Conservation (phyloP, 2,329 filamentous ascomycete species). For the Fusarium floridanum region DNA sequence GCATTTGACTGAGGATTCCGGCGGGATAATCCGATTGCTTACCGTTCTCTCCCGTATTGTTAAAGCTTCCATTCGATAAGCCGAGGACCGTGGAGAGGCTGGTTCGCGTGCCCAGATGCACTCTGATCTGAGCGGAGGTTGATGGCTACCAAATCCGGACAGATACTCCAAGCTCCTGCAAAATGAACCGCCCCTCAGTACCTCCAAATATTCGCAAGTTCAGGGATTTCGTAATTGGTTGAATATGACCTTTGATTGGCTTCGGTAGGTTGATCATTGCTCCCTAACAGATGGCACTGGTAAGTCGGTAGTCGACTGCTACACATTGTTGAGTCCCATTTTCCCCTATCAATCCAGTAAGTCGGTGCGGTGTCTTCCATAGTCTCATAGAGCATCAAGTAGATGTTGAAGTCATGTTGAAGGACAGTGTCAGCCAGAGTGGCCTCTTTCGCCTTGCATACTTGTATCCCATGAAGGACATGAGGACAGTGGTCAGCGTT, state of each 20-base stretch:
- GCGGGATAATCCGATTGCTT: background rate
- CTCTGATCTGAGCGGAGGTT: background rate
- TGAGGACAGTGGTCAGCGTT: background rate
- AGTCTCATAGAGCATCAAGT: background rate
- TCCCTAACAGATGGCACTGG: background rate
- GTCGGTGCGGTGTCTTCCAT: background rate
- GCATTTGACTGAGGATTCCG: background rate
- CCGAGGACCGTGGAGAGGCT: background rate
- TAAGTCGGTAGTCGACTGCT: background rate
- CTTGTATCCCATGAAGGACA: background rate
- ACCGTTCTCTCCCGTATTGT: fast-evolving
- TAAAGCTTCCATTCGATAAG: background rate
- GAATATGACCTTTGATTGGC: no score
- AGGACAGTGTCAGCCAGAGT: background rate
- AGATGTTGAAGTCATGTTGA: background rate
- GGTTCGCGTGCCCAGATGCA: background rate
- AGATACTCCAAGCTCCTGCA: background rate
- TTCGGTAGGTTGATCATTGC: background rate
- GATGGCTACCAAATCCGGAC: background rate
- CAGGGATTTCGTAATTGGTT: background rate
- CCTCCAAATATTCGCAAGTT: background rate
- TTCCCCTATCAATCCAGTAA: background rate
- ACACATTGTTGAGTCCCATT: background rate
- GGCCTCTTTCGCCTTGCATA: no score
- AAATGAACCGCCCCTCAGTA: background rate